Evolutionary conservation across 2,329 filamentous ascomycete genomes (phyloP).

Genomic region (Coleophoma crateriformis): DNA sequence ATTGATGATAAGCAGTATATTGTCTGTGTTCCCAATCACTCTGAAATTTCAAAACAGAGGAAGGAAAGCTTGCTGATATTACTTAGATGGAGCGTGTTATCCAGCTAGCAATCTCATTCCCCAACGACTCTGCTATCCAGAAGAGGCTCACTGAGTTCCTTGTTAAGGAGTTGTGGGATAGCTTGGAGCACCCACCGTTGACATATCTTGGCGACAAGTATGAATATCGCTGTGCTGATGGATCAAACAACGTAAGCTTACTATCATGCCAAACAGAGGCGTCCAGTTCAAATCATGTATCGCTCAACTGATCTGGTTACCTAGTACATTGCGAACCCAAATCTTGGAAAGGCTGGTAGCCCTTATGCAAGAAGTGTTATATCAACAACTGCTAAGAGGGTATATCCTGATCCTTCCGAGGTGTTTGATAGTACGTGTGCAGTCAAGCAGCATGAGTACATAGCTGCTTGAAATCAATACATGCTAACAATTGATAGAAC

Average conservation of each 20-base stretch:
- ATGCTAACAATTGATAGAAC: conserved; percentile 7
- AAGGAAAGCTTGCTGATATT: no score
- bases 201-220: conserved; percentile 56
- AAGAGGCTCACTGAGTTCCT: conserved; percentile 60
- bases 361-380: conserved; percentile 42
- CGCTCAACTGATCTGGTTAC: background rate
- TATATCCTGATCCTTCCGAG: conserved; percentile 51
- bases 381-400: background rate
- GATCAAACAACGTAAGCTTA: conserved; percentile 47
- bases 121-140: conserved; percentile 54
- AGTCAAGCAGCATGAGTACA: background rate
- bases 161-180: conserved; percentile 63
- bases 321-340: conserved; percentile 53
- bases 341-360: conserved; percentile 59
- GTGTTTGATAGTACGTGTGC: conserved; percentile 45
- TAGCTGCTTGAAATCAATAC: background rate
- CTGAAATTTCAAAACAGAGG: no score
- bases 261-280: background rate
- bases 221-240: conserved; percentile 58
- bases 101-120: conserved; percentile 59
- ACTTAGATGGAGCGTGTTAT: conserved; percentile 32
- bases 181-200: conserved; percentile 64
- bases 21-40: no score
- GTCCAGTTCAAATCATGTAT: background rate
- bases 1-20: no score